Conservation (phyloP, 2,329 filamentous ascomycete species). For the Dactylonectria estremocensis region DNA sequence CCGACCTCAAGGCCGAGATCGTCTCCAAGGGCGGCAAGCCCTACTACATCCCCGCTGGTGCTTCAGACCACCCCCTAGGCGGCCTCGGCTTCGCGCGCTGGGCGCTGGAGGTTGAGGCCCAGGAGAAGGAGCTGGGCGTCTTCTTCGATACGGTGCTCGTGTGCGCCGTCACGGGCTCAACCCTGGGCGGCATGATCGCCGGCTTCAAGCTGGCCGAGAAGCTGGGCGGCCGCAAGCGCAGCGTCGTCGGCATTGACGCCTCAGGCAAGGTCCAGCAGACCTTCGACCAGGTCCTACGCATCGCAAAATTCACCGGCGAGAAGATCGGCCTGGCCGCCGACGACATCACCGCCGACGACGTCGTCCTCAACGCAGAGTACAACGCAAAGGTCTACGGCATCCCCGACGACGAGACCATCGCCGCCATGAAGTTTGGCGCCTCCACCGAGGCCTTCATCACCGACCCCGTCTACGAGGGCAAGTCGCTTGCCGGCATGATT, state of each 20-base stretch:
- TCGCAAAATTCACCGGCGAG: slow-evolving; percentile 74
- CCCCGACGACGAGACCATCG: slow-evolving; percentile 75
- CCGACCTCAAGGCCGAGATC: slow-evolving; percentile 68
- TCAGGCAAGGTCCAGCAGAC: slow-evolving; percentile 66
- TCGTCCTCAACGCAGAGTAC: slow-evolving; percentile 74
- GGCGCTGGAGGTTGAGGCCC: slow-evolving; percentile 77
- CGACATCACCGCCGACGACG: slow-evolving; percentile 74
- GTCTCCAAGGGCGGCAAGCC: slow-evolving; percentile 69
- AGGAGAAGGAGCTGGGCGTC: slow-evolving; percentile 73
- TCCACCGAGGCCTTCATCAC: slow-evolving; percentile 81
- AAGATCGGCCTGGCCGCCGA: slow-evolving; percentile 73
- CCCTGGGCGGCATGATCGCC: slow-evolving; percentile 80
- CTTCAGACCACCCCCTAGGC: slow-evolving; percentile 79
- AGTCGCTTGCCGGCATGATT: slow-evolving; percentile 81
- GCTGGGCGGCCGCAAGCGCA: slow-evolving; percentile 61
- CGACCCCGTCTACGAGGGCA: slow-evolving; percentile 83
- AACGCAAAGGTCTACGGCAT: slow-evolving; percentile 79
- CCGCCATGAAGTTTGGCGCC: slow-evolving; percentile 79
- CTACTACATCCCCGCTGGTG: slow-evolving; percentile 81
- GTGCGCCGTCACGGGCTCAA: slow-evolving; percentile 80
- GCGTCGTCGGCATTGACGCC: slow-evolving; percentile 76
- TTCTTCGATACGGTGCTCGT: slow-evolving; percentile 80
- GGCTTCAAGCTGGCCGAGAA: slow-evolving; percentile 77
- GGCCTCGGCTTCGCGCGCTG: slow-evolving; percentile 80
- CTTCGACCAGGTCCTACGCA: slow-evolving; percentile 75